Base-by-base conservation (phyloP, 371 early-diverging fungal genomes). In the Vairimorpha ceranae region DNA sequence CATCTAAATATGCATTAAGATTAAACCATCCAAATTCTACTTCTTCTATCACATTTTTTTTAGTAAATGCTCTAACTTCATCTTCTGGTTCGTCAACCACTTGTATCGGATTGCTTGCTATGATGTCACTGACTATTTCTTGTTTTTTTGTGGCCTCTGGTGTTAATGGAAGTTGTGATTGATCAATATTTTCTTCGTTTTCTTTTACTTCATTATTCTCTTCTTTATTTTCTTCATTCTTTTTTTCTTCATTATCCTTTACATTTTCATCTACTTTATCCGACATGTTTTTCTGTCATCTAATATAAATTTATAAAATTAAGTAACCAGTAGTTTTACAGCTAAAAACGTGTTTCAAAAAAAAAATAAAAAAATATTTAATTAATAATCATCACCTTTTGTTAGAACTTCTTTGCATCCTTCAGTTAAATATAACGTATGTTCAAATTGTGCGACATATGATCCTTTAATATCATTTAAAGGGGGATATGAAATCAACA, bases 381-480 rank as follows among this genome's bases (percentile, higher is more conserved):
- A 56, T 86, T 80, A 88, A 67, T 86, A 88, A 75, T 88, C 88
- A 58, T 87, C 87, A 25, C 88, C 88, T 23, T 83, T 82, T 30
- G 93, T 91, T 70, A 95, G 85, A 67, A 96, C 86, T 81, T 94
- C 94, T 38, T 89, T 89, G 27, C 94, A 93, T 46, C 86, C 87
- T 80, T 93, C 90, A 3, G 93, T 94, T 15, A 96, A 89, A 33
- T 93, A 85, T 65, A 96, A 81, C 10, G 99, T 95, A 82, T 98
- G 99, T 80, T 99, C 99, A 77, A 88, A 94, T 86, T 99, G 99
- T 2, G 96, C 94, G 23, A 96, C 95, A 81, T 88, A 92, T 61
- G 88, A 89, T 8, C 95, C 95, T 81, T 87, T 86, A 59, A 87
- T 85, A 82, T 99, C 99, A 54, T 86, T 85, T 38, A 99, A 85